A percentile compares a stretch with the other conserved stretches of the same genome.
Evolutionary conservation across 768 basidiomycete genomes (phyloP).

Genomic region (Russula griseocarnosa): DNA sequence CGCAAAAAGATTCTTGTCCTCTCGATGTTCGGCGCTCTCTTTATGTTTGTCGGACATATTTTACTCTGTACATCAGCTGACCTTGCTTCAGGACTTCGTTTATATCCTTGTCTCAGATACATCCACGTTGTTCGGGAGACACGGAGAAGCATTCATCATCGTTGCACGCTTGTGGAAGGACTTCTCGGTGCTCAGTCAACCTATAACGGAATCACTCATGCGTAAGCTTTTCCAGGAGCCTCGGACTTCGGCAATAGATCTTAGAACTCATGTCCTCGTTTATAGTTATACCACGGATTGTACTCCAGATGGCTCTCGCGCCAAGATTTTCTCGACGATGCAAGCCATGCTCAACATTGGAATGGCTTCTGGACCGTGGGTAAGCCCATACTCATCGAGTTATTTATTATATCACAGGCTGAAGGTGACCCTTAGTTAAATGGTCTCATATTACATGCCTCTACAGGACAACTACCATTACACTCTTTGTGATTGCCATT

Average conservation of each 20-base stretch:
- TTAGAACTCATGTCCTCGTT: neutral
- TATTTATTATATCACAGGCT: neutral
- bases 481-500: slow-evolving; percentile 25
- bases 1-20: slow-evolving; percentile 27
- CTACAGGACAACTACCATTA: slow-evolving; percentile 12
- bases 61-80: neutral
- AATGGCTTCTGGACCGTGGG: slow-evolving; percentile 28
- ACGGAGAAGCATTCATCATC: slow-evolving; percentile 28
- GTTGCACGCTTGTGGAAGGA: slow-evolving; percentile 28
- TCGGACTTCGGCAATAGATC: neutral
- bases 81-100: slow-evolving; percentile 22
- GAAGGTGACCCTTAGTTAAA: slow-evolving; percentile 19
- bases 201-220: slow-evolving; percentile 28
- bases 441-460: slow-evolving; percentile 21
- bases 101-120: slow-evolving; percentile 29
- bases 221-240: slow-evolving; percentile 15
- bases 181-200: slow-evolving; percentile 28
- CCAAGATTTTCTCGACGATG: slow-evolving; percentile 28
- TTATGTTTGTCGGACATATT: slow-evolving; percentile 22
- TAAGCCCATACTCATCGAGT: neutral
- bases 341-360: slow-evolving; percentile 30
- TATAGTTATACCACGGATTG: slow-evolving; percentile 28
- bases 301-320: slow-evolving; percentile 27
- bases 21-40: slow-evolving; percentile 29
- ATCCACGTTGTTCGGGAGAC: slow-evolving; percentile 19